Evolutionary conservation across 768 basidiomycete genomes (phyloP).

Genomic region (Tylopilus cervinicoccineus): DNA sequence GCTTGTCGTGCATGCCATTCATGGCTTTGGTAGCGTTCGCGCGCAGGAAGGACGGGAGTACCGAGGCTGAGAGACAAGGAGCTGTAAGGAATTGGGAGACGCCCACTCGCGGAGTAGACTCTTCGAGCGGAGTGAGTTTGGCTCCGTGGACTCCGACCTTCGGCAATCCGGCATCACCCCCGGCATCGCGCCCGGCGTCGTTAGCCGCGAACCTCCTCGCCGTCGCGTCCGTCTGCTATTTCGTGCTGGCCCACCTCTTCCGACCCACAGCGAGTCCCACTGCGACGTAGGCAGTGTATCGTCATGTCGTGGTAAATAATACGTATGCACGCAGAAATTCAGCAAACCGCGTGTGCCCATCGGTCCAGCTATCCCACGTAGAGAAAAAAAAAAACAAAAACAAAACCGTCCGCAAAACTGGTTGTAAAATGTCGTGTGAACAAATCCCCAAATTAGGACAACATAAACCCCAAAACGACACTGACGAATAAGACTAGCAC

Average conservation of each 20-base stretch:
- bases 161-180: slow-evolving; percentile 23
- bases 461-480: slow-evolving; percentile 24
- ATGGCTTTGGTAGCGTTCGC: slow-evolving; percentile 29
- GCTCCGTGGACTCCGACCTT: slow-evolving; percentile 28
- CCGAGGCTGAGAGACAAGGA: slow-evolving; percentile 19
- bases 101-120: slow-evolving; percentile 31
- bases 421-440: slow-evolving; percentile 15
- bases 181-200: slow-evolving; percentile 18
- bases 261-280: not conserved
- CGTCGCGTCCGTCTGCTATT: not conserved
- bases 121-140: slow-evolving; percentile 26
- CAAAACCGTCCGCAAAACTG: not conserved
- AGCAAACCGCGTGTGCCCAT: slow-evolving; percentile 11
- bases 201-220: slow-evolving; percentile 28
- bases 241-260: not conserved
- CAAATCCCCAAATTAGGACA: slow-evolving; percentile 17
- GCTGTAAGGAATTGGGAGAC: slow-evolving; percentile 26
- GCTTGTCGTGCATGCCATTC: slow-evolving; percentile 45
- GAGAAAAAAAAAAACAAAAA: slow-evolving; percentile 3
- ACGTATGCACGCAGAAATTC: slow-evolving; percentile 8
- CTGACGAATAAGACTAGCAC: slow-evolving; percentile 22
- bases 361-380: slow-evolving; percentile 15
- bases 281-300: not conserved
- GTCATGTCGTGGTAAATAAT: slow-evolving; percentile 12
- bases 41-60: slow-evolving; percentile 5